A percentile compares a stretch with the other conserved stretches of the same genome.
Evolutionary conservation across 2,329 filamentous ascomycete genomes (phyloP).

Genomic region (Trichoderma atrobrunneum): DNA sequence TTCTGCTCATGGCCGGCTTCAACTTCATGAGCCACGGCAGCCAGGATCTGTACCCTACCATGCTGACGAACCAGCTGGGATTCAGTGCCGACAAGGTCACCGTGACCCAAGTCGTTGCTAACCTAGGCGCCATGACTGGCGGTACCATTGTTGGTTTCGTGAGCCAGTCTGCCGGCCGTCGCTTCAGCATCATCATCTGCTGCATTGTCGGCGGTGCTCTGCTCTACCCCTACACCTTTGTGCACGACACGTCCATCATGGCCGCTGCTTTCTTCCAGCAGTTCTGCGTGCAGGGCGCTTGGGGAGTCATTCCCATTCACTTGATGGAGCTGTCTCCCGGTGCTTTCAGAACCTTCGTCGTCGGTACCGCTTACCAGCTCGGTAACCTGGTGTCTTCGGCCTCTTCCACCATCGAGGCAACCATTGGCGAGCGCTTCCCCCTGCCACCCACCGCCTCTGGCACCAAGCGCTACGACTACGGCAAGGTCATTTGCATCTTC

Average conservation of each 20-base stretch:
- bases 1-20: constrained; percentile 85
- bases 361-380: constrained; percentile 72
- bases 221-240: constrained; percentile 80
- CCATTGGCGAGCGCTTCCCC: constrained; percentile 71
- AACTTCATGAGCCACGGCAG: constrained; percentile 87
- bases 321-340: constrained; percentile 74
- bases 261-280: constrained; percentile 83
- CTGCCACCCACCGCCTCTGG: constrained; percentile 54
- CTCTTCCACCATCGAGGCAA: constrained; percentile 72
- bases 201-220: constrained; percentile 68
- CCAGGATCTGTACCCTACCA: constrained; percentile 60
- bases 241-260: constrained; percentile 60
- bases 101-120: constrained; percentile 69
- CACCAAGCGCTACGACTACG: constrained; percentile 65
- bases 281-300: constrained; percentile 74
- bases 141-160: constrained; percentile 65
- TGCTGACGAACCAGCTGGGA: constrained; percentile 55
- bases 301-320: constrained; percentile 75
- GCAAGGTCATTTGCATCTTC: constrained; percentile 85
- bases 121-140: constrained; percentile 67
- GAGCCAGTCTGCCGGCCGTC: constrained; percentile 66
- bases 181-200: constrained; percentile 65
- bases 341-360: constrained; percentile 70
- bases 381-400: constrained; percentile 71
- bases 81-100: constrained; percentile 58